Conservation (phyloP, 108 stramenopile species). For the Pseudonitzschia multistriata region DNA sequence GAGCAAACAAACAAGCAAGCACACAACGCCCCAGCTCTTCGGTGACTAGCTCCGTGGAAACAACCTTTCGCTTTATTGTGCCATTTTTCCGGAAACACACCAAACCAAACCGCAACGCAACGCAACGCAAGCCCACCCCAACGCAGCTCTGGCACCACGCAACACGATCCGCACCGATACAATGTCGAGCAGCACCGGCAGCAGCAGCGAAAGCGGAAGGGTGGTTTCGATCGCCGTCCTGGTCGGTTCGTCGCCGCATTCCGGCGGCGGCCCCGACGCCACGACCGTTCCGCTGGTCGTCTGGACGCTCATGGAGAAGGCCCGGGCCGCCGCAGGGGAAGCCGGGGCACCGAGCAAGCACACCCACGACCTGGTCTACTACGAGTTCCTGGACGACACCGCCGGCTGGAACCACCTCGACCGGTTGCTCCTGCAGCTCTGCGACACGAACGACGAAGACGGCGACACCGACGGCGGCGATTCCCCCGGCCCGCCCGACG, state of each 20-base stretch:
- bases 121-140: too few species aligned
- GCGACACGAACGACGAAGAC: neutral
- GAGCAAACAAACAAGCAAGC: too few species aligned
- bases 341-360: conserved; percentile 21
- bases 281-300: conserved; percentile 14
- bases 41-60: too few species aligned
- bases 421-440: conserved; percentile 47
- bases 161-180: too few species aligned
- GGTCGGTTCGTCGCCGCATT: conserved; percentile 4
- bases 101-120: too few species aligned
- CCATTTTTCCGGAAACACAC: too few species aligned
- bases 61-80: too few species aligned
- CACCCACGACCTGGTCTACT: conserved; percentile 45
- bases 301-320: conserved; percentile 6
- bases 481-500: neutral
- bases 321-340: conserved; percentile 20
- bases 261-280: neutral
- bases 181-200: too few species aligned
- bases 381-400: conserved; percentile 58
- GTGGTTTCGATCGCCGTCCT: conserved; percentile 25
- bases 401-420: conserved; percentile 63
- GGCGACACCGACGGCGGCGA: neutral
- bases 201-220: neutral
- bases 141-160: too few species aligned
- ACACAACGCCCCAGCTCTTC: too few species aligned